Conservation (phyloP, 139 green algal species). For the Micromonas pusilla region DNA sequence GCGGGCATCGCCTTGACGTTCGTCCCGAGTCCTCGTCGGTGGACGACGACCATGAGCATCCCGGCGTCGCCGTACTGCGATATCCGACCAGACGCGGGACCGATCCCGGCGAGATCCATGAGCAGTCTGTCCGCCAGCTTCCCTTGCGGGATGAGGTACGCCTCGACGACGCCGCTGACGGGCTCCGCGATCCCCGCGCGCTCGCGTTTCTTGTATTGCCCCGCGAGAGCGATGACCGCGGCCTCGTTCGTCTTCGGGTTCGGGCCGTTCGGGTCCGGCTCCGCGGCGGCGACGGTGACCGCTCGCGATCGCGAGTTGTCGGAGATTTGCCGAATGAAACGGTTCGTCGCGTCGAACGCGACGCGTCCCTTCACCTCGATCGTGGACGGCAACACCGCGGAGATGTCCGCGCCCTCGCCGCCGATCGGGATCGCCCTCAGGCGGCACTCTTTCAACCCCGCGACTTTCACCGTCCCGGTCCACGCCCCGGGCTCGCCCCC, state of each 20-base stretch:
- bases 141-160: neutral
- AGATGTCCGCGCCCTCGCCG: neutral
- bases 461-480: neutral
- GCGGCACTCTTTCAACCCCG: neutral
- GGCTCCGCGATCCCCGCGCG: neutral
- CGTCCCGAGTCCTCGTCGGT: neutral
- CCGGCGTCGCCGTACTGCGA: neutral
- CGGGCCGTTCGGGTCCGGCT: too few species aligned
- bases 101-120: neutral
- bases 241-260: neutral
- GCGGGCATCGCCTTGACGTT: neutral
- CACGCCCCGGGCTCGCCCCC: neutral
- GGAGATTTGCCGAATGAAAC: neutral
- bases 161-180: neutral
- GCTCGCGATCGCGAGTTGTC: neutral
- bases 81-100: neutral
- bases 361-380: slow-evolving; percentile 13
- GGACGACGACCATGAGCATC: slow-evolving; percentile 1
- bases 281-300: neutral
- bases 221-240: neutral
- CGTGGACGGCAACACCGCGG: neutral
- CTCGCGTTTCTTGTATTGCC: neutral
- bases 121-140: neutral
- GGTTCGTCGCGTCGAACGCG: neutral
- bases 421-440: neutral